Evolutionary conservation across 306 rosid genomes (phyloP), one percentile per base, ranked within the genome.

Genomic region (Dalbergia cochinchinensis): DNA sequence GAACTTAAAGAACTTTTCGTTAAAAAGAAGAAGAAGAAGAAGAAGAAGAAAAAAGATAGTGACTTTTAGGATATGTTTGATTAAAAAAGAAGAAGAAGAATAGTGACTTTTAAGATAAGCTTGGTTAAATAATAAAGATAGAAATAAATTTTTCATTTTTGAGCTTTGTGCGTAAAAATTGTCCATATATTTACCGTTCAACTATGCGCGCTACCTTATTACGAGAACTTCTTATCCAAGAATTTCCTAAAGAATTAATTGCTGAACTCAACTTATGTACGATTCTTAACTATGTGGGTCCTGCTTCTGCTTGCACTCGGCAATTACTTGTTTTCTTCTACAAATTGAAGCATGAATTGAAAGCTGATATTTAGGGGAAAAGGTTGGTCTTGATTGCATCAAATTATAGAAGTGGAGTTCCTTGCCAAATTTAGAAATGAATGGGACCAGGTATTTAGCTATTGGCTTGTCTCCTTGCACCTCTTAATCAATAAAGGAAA

Each of bases 381-480:
- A 76, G 39, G 39, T 18, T 50, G 75, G 34, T 15, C 41, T 12
- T 45, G 58, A 71, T 76, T 54, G 77, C 61, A 37, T 42, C n/a
- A 57, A 64, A 64, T 1, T 26, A 48, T 44, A 41, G 53, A 7
- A 12, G 62, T 74, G 74, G 59, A 42, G 70, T 57, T 68, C 3
- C 14, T 70, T 81, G 65, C 85, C 54, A 77, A 77, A 85, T 65
- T 59, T 77, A 14, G 85, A 77, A 72, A 66, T 69, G 70, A 83
- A 79, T 41, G 61, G 39, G 53, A 74, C 42, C 44, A 41, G 53
- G 13, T n/a, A 11, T 57, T 72, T 79, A 7, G 55, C 11, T 14
- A 26, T 26, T 68, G 20, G 22, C 59, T 51, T 54, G 77, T 53
- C 48, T 61, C 26, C 51, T 59, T 55, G 54, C 51, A 51, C 60